Base-by-base conservation (phyloP, 495 filamentous ascomycete genomes). In the Pseudevernia furfuracea region DNA sequence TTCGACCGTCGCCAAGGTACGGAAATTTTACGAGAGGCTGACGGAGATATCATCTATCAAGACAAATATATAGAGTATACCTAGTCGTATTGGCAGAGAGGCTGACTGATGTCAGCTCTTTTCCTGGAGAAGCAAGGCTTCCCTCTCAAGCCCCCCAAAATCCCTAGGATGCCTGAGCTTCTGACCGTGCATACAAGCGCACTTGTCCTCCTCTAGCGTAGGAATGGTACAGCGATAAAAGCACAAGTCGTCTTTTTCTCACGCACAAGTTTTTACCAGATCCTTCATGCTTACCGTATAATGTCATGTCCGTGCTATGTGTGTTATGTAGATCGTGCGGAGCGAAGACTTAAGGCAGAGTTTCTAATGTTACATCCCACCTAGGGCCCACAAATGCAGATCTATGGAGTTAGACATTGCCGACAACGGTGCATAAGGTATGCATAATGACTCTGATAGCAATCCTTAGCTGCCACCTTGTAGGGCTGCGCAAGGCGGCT, bases 141-240 rank as follows among this genome's bases (percentile, higher is more conserved):
- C 28, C 25, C 43, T 64, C 41, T 39, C 34, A 38, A 32, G 5
- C 32, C 61, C 10, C 39, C 62, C 43, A 32, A 23, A 4, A 11
- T 19, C 38, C 28, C n/a, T 30, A 48, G 28, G 52, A 67, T 62
- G 21, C 61, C 57, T 44, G 23, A 43, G 30, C 41, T 57, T 52
- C 55, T 68, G 56, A 34, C 37, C 32, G 58, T 41, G 62, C 62
- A 64, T 59, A 64, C 57, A 64, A 64, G 62, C 56, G 62, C 62
- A 64, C 52, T 34, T 34, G 17, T 34, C 53, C 30, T 21, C 28
- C 1, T 59, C 17, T 64, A 64, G 62, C 43, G 62, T 59, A 44
- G 62, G 62, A 64, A 46, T 53, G 12, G 41, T 46, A 49, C 25
- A 38, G 34, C 41, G 39, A n/a, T 57, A 39, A 37, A n/a, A 15